These are phyloP conservation scores for Haplosporangium sp. DNA, from an alignment of 371 early-diverging fungal species.

Conservation along the genomic window DNA sequence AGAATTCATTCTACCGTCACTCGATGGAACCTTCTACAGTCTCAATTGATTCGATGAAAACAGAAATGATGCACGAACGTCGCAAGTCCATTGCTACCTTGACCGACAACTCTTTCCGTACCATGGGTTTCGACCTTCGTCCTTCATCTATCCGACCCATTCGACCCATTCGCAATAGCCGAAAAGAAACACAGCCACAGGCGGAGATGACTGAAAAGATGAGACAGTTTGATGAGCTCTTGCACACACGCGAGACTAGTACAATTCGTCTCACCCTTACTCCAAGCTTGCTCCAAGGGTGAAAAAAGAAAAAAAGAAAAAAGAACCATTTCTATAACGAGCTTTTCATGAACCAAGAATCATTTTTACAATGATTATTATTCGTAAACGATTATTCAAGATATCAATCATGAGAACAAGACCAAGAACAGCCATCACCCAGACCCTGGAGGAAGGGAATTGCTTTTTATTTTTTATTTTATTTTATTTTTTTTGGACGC, in stretches of 20 bases:
- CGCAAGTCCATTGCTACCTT: conserved; percentile 50
- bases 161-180: background rate
- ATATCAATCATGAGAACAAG: background rate
- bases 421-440: background rate
- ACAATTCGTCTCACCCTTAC: conserved; percentile 51
- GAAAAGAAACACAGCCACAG: conserved; percentile 12
- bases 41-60: conserved; percentile 16
- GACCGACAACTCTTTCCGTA: conserved; percentile 29
- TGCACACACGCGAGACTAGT: conserved; percentile 25
- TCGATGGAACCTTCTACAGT: conserved; percentile 13
- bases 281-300: conserved; percentile 39
- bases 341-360: background rate
- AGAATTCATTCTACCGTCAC: conserved; percentile 21
- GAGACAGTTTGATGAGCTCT: conserved; percentile 49
- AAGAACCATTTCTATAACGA: no score
- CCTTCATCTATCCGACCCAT: conserved; percentile 24
- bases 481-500: background rate
- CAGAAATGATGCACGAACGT: conserved; percentile 47
- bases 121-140: conserved; percentile 32
- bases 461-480: background rate
- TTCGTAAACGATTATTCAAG: background rate
- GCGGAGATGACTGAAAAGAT: conserved; percentile 49
- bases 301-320: background rate
- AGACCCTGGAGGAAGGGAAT: background rate
- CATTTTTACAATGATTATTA: background rate